These are phyloP conservation scores for Coniella vitis DNA, from an alignment of 2,329 filamentous ascomycete species.

Conservation along the genomic window DNA sequence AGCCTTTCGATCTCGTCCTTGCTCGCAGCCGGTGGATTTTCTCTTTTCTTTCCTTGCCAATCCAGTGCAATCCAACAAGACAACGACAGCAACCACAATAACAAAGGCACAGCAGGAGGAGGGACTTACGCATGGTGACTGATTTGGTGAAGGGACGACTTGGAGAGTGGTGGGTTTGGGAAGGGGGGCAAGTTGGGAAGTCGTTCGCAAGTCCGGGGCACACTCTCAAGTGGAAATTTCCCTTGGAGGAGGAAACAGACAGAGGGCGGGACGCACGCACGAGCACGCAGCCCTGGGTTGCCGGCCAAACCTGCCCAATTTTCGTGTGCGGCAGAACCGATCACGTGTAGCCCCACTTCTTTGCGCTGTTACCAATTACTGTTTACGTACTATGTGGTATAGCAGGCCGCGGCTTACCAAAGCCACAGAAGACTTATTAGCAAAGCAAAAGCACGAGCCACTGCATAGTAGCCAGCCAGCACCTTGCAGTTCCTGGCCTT, in stretches of 20 bases:
- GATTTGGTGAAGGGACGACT: constrained; percentile 9
- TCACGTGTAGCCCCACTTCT: constrained; percentile 4
- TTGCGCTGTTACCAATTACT: not conserved
- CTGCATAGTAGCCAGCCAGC: too few relatives aligned
- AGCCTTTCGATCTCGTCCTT: not conserved
- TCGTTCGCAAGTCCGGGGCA: constrained; percentile 7
- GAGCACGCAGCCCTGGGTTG: not conserved
- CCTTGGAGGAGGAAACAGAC: not conserved
- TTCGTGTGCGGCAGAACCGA: constrained; percentile 7
- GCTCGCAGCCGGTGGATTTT: too few relatives aligned
- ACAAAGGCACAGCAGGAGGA: too few relatives aligned
- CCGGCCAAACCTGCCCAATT: constrained; percentile 1
- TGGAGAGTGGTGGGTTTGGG: constrained; percentile 15
- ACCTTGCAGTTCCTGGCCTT: too few relatives aligned
- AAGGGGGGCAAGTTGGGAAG: constrained; percentile 2
- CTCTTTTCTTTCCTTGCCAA: too few relatives aligned
- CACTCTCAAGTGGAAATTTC: constrained; percentile 7
- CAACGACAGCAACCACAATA: too few relatives aligned
- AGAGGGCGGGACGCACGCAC: not conserved
- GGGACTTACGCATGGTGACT: constrained; percentile 17
- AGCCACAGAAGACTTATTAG: too few relatives aligned
- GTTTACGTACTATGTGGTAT: not conserved
- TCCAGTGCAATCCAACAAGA: too few relatives aligned
- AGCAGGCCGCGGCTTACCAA: too few relatives aligned
- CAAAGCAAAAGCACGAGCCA: too few relatives aligned